Conservation (phyloP, 169 alveolate species). For the Eimeria falciformis region DNA sequence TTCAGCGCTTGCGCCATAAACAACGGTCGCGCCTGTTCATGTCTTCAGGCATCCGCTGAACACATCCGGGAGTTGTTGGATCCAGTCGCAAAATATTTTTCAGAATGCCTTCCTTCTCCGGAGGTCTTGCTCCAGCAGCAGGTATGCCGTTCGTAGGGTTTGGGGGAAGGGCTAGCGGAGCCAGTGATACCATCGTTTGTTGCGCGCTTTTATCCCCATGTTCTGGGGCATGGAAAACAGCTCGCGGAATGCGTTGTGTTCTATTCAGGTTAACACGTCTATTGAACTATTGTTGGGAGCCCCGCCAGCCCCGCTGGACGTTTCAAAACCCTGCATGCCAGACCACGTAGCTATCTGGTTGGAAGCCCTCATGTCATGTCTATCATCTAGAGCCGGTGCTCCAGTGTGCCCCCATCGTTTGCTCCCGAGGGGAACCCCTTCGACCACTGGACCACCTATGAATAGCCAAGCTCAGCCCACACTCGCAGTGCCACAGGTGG, state of each 20-base stretch:
- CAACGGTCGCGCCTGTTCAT: neutral
- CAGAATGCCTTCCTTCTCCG: constrained; percentile 7
- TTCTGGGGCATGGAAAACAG: too few relatives aligned
- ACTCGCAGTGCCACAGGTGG: too few relatives aligned
- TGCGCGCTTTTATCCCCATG: too few relatives aligned
- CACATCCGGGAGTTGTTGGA: constrained; percentile 51
- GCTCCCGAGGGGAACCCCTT: too few relatives aligned
- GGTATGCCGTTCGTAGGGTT: neutral
- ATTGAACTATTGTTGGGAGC: constrained; percentile 7
- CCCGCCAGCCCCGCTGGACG: neutral
- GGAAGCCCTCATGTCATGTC: neutral
- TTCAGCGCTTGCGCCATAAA: too few relatives aligned
- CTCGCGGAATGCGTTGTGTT: neutral
- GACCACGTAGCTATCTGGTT: constrained; percentile 12
- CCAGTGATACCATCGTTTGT: too few relatives aligned
- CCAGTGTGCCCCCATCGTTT: too few relatives aligned
- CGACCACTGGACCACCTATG: too few relatives aligned
- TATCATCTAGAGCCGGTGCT: too few relatives aligned
- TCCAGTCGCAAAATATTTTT: constrained; percentile 6
- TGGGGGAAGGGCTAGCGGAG: too few relatives aligned
- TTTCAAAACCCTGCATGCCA: neutral
- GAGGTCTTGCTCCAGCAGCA: constrained; percentile 46
- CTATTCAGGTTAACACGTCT: constrained; percentile 31
- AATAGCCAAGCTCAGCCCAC: too few relatives aligned
- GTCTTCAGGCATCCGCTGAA: constrained; percentile 41